These are phyloP conservation scores for Cenchrus purpureus DNA, from an alignment of 176 grass and related monocot genomes.

Conservation along the genomic window DNA sequence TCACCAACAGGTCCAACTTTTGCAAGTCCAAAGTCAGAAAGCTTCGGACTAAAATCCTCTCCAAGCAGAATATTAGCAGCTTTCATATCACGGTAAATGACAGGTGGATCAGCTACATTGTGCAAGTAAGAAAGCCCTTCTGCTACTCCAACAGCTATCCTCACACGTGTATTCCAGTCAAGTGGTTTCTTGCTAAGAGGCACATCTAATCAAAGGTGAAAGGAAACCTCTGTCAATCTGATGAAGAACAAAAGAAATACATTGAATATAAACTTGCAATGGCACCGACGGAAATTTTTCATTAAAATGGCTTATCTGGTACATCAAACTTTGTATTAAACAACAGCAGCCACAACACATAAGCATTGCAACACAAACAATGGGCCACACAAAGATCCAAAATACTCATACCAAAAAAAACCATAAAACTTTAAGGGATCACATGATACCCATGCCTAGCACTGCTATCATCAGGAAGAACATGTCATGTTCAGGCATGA, in stretches of 20 bases:
- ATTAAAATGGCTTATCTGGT: background rate
- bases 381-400: slow-evolving; percentile 2
- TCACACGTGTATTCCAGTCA: slow-evolving; percentile 90
- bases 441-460: slow-evolving; percentile 37
- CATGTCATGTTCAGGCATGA: slow-evolving; percentile 52
- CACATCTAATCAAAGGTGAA: slow-evolving; percentile 63
- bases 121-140: slow-evolving; percentile 89
- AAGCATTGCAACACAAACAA: background rate
- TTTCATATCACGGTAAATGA: slow-evolving; percentile 97
- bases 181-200: slow-evolving; percentile 63
- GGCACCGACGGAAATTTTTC: background rate
- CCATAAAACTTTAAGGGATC: background rate
- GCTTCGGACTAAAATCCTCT: slow-evolving; percentile 83
- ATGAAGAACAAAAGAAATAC: background rate
- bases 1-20: slow-evolving; percentile 89
- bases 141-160: slow-evolving; percentile 79
- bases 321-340: slow-evolving; percentile 9
- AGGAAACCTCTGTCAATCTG: slow-evolving; percentile 28
- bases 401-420: slow-evolving; percentile 2
- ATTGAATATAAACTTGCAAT: background rate
- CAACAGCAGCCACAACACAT: background rate
- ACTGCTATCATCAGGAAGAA: slow-evolving; percentile 46
- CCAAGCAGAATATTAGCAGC: slow-evolving; percentile 82
- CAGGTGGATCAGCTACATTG: slow-evolving; percentile 83
- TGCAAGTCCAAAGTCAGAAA: slow-evolving; percentile 94